Evolutionary conservation across 2,329 filamentous ascomycete genomes (phyloP), one percentile per base, ranked within the genome.

Genomic region (Tolypocladium paradoxum): DNA sequence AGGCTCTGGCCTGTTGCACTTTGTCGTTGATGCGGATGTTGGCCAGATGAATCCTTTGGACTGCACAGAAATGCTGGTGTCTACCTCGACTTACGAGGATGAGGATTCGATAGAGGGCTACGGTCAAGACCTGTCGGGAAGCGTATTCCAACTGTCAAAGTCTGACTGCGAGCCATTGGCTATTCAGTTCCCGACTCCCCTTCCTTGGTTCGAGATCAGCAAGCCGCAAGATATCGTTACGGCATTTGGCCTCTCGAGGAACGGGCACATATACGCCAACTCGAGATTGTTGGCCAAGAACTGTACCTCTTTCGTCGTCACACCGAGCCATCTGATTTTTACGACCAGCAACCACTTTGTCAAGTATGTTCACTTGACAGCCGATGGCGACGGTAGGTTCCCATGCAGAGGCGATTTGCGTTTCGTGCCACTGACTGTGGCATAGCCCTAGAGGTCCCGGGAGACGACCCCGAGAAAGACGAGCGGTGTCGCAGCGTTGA

Each of bases 401-500:
- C 16, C 6, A 34, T 12, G 34, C 14, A 14, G 6, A 14, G 16
- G 14, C 29, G 4, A 34, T n/a, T n/a, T 46, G 1, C 12, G 14
- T 8, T 16, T 12, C 9, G 22, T 9, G 16, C 14, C 49, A 51
- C 65, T 67, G 47, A 69, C 57, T 34, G 7, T n/a, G 14, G 43
- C 18, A 54, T 50, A 90, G 88, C 86, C 31, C 81, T 96, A 54
- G 84, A 93, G 59, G 77, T 96, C 1, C 91, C 93, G 0, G 78
- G 76, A 12, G 92, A 99, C 67, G 90, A 96, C 47, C 91, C 91
- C 0, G 91, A 96, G 66, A 86, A 80, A 33, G 93, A 97, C 60
- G 93, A 99, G 68, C 78, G 93, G 63, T 97, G 92, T 67, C 82
- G 93, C 59, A 95, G 83, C 61, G 87, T 99, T 53, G 93, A 99